Evolutionary conservation across 2,329 filamentous ascomycete genomes (phyloP).

Genomic region (Monilinia laxa): DNA sequence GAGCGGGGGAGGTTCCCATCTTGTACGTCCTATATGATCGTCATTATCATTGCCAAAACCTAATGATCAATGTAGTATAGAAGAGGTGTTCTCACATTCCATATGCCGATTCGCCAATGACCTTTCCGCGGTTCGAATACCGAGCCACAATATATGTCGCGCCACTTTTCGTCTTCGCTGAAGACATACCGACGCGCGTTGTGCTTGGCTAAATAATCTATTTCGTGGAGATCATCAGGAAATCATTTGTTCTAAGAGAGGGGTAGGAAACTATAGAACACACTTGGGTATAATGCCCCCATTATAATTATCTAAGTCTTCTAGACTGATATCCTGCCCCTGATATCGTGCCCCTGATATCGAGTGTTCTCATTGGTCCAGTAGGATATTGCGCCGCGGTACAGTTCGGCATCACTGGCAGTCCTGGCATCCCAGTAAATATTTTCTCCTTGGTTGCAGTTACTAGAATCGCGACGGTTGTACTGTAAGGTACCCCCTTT

Average conservation of each 20-base stretch:
- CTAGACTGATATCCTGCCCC: not conserved
- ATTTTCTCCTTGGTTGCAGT: not conserved
- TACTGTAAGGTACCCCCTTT: not conserved
- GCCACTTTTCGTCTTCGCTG: not conserved
- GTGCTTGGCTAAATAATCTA: constrained; percentile 3
- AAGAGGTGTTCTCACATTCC: not conserved
- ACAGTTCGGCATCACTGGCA: not conserved
- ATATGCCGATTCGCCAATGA: not conserved
- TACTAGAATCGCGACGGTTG: not conserved
- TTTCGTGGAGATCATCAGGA: not conserved
- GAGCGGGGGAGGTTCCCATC: not conserved
- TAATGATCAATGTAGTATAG: not conserved
- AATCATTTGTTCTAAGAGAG: not conserved
- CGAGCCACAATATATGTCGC: constrained; percentile 4
- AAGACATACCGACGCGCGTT: constrained; percentile 1
- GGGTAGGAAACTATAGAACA: not conserved
- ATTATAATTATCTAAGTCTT: not conserved
- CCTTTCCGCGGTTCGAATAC: not conserved
- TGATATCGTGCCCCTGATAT: not conserved
- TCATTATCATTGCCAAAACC: constrained; percentile 11
- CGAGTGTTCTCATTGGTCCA: not conserved
- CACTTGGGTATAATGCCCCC: not conserved
- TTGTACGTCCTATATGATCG: not conserved
- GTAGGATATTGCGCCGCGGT: not conserved
- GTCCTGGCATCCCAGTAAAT: not conserved